Evolutionary conservation across 306 rosid species (phyloP).

Genomic region (Medicago arabica): DNA sequence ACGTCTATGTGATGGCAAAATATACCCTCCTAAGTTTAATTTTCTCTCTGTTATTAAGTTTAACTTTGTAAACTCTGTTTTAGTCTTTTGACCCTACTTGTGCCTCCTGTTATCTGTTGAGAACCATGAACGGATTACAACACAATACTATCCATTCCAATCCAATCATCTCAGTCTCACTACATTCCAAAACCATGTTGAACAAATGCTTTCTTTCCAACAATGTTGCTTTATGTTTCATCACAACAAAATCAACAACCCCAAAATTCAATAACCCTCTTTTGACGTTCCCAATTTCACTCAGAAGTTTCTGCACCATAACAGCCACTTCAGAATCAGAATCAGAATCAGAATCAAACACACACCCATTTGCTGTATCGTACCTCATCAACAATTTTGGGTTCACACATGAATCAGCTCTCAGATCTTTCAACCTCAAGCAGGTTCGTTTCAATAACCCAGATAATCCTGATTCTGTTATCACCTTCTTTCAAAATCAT

Average conservation of each 20-base stretch:
- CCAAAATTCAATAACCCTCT: background rate
- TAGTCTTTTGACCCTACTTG: too few relatives aligned
- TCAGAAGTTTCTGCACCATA: background rate
- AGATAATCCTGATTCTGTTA: background rate
- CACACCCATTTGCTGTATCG: background rate
- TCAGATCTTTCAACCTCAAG: background rate
- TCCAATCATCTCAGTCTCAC: too few relatives aligned
- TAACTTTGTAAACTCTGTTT: too few relatives aligned
- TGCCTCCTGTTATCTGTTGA: too few relatives aligned
- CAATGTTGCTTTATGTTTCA: background rate
- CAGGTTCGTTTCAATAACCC: background rate
- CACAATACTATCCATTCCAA: too few relatives aligned
- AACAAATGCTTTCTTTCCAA: background rate
- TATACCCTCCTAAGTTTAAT: too few relatives aligned
- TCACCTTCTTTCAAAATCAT: background rate
- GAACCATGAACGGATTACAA: too few relatives aligned
- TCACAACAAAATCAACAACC: background rate
- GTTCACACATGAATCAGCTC: background rate
- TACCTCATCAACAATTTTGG: background rate
- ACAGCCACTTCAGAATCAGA: background rate
- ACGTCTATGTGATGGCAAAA: too few relatives aligned
- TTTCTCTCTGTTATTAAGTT: too few relatives aligned
- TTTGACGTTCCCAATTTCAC: background rate
- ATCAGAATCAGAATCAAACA: background rate
- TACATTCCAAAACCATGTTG: background rate